Evolutionary conservation across 1,284 basidiomycete species (phyloP).

Genomic region (Sporisorium scitamineum): DNA sequence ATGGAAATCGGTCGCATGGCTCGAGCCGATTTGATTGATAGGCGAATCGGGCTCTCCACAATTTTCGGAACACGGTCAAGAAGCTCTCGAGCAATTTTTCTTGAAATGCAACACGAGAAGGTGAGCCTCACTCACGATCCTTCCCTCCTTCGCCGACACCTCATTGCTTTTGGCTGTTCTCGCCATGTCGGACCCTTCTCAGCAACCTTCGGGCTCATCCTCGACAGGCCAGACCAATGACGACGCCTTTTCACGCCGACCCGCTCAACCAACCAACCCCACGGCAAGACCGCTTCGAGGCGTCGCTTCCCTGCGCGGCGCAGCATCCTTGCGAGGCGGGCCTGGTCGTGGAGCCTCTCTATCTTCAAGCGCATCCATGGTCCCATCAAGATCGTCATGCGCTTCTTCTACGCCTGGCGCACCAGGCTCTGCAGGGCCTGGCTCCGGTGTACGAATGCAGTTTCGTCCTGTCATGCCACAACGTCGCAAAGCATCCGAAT

Average conservation of each 20-base stretch:
- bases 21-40: neutral
- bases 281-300: slow-evolving; percentile 31
- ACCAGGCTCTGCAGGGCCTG: slow-evolving; percentile 14
- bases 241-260: slow-evolving; percentile 4
- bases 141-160: neutral
- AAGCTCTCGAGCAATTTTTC: slow-evolving; percentile 23
- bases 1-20: neutral
- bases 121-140: neutral
- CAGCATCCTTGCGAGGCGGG: slow-evolving; percentile 30
- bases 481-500: slow-evolving; percentile 53
- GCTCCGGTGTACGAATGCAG: slow-evolving; percentile 45
- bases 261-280: neutral
- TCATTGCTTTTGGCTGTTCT: neutral
- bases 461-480: slow-evolving; percentile 65
- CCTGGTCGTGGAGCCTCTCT: slow-evolving; percentile 15
- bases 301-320: slow-evolving; percentile 37
- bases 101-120: neutral
- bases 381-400: slow-evolving; percentile 40
- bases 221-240: slow-evolving; percentile 14
- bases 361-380: slow-evolving; percentile 39
- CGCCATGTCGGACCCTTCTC: slow-evolving; percentile 30
- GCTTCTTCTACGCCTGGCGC: slow-evolving; percentile 37
- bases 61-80: slow-evolving; percentile 24
- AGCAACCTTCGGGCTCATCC: slow-evolving; percentile 27
- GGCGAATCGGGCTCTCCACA: no score